Conservation (phyloP, 148 eudicot species). For the Bassia scoparia region DNA sequence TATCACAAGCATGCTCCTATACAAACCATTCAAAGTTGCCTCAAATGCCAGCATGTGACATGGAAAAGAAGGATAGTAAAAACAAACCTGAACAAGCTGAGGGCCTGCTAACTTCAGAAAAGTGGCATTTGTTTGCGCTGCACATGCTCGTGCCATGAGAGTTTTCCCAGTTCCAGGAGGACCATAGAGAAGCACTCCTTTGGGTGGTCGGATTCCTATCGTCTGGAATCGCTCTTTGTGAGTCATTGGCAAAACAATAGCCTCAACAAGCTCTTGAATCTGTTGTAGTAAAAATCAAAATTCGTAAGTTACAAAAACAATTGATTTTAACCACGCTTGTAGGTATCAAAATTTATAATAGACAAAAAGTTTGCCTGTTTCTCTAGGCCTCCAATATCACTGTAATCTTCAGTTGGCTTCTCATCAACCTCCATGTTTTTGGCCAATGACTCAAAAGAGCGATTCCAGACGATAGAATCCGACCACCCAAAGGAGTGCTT, state of each 20-base stretch:
- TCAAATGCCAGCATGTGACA: not conserved
- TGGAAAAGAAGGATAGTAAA: not conserved
- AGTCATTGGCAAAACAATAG: constrained; percentile 96
- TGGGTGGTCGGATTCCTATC: constrained; percentile 90
- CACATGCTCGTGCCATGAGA: constrained; percentile 98
- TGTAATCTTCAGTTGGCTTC: constrained; percentile 98
- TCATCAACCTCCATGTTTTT: constrained; percentile 99
- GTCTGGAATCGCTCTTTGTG: constrained; percentile 91
- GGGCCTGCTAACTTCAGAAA: constrained; percentile 95
- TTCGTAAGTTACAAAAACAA: not conserved
- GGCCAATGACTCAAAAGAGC: constrained; percentile 96
- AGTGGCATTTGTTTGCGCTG: constrained; percentile 99
- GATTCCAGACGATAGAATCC: constrained; percentile 80
- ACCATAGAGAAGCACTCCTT: constrained; percentile 93
- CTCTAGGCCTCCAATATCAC: constrained; percentile 95
- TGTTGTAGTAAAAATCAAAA: constrained; percentile 18
- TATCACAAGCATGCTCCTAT: not conserved
- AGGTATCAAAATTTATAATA: not conserved
- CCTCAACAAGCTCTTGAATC: constrained; percentile 98
- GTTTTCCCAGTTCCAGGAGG: constrained; percentile 99
- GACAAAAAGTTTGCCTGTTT: constrained; percentile 59
- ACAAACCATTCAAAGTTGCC: not conserved
- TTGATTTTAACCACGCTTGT: not conserved
- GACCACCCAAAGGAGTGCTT: constrained; percentile 97
- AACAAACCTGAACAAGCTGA: constrained; percentile 88